Base-by-base conservation (phyloP, 345 rosid species). In the Eucalyptus decipiens region DNA sequence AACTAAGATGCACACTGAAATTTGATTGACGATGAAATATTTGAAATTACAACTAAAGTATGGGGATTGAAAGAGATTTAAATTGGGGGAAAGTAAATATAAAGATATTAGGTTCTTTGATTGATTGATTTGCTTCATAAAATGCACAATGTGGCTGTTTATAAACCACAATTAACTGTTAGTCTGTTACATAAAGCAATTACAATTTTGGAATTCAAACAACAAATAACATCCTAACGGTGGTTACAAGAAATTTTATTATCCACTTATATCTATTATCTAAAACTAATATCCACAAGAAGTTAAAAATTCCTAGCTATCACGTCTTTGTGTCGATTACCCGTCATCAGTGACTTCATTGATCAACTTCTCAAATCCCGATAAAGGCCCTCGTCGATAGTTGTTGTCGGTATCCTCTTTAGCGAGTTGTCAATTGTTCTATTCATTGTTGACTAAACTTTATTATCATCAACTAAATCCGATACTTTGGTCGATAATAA, bases 161-260 rank as follows among this genome's bases (percentile, higher is more conserved):
- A 1, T 56, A 56, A 24, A 24, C 3, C 30, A 56, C 13, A 24
- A 56, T 56, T 3, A 0, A 56, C 0, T 0, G 6, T n/a, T n/a
- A n/a, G n/a, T n/a, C n/a, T n/a, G n/a, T 56, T 56, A 56, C 62
- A 56, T 1, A 56, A 56, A 56, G 62, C 1, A 24, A 0, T 56
- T 24, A 23, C 13, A 56, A 8, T 21, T 8, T 52, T 52, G 11
- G 58, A 52, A 52, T 52, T 52, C 58, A 52, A 52, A 52, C 0
- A 21, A 52, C 5, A 21, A 8, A 52, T 52, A 52, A 4, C 4
- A 19, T 52, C 24, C 58, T 21, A 52, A 52, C 11, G 0, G 11
- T 1, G 0, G 0, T 52, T 8, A 52, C 30, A 10, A 24, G 12
- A 56, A 56, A 26, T 10, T 56, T 24, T 23, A 26, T 10, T 11